phyloP scores from a whole-genome alignment of 345 rosid species.

The Eucalyptus erythrocorys region DNA sequence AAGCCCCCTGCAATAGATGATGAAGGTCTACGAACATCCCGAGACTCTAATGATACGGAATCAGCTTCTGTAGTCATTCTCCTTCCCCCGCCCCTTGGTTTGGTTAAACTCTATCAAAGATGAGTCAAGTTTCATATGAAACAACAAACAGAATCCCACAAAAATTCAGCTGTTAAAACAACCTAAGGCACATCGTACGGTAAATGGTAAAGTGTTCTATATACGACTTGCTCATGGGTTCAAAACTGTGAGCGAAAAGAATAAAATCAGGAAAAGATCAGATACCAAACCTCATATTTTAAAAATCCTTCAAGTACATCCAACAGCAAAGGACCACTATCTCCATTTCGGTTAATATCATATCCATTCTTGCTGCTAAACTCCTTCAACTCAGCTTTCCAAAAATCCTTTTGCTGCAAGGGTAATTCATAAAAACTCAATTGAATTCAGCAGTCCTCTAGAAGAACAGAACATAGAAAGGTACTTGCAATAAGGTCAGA shows the following conservation, averaged over 20 bases:
- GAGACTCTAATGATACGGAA: conserved; percentile 44
- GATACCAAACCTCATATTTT: conserved; percentile 53
- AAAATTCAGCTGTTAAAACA: not conserved
- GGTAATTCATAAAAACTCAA: not conserved
- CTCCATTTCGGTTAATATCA: conserved; percentile 78
- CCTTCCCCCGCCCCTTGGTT: conserved; percentile 53
- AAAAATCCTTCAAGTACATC: conserved; percentile 92
- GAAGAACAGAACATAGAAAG: not conserved
- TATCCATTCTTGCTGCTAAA: conserved; percentile 75
- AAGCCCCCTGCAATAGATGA: conserved; percentile 79
- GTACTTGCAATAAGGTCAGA: not conserved
- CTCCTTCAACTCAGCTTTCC: conserved; percentile 84
- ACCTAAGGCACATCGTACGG: not conserved
- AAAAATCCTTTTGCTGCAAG: conserved; percentile 74
- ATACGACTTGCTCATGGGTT: not conserved
- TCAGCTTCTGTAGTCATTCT: conserved; percentile 43
- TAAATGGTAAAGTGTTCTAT: not conserved
- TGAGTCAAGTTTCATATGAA: not conserved
- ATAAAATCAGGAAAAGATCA: not conserved
- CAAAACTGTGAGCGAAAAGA: not conserved
- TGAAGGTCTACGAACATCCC: conserved; percentile 53
- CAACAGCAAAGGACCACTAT: conserved; percentile 73
- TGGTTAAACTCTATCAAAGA: conserved; percentile 46
- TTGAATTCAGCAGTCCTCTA: not conserved
- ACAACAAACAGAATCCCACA: not conserved